Base-by-base conservation (phyloP, 208 protist species). In the Leishmania arabica region DNA sequence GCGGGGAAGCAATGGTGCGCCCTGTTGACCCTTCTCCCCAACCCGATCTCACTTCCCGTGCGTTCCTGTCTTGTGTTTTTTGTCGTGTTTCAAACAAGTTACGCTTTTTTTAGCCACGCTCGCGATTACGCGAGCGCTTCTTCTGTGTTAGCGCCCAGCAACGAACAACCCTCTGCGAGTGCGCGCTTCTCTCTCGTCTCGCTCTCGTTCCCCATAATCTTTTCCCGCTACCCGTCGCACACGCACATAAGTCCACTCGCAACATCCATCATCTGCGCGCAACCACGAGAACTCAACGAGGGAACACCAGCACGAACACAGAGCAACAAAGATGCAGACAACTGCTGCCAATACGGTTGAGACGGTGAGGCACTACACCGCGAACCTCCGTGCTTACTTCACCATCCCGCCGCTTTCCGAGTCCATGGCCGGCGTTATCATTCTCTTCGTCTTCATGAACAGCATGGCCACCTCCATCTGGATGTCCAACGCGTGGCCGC, bases 401-500 rank as follows among this genome's bases (percentile, higher is more conserved):
- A 74, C 62, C 11, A 88, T 88, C 31, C 85, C 85, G 0, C 81
- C 85, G 13, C n/a, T 60, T 0, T 83, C 78, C 45, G 87, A 92
- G 75, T 90, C 86, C 19, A 90, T 90, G 87, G 89, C 84, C 3
- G 89, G 91, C 40, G 79, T 92, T 1, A 88, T 95, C 66, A 93
- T 95, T 74, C 83, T 93, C 31, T 95, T 88, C 71, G 88, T 91
- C 34, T 95, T 95, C 78, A 84, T 88, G 31, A 95, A 95, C 82
- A 95, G 90, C 62, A 85, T 95, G 34, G 88, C 91, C 24, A 88
- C 85, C 15, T 95, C 91, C 54, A 89, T 95, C 56, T 95, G 91
- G 90, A 92, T 92, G 88, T 91, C 86, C 76, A 92, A 92, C 82
- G 88, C 89, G 27, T 95, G 91, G 90, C 85, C 90, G 37, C 91